These are phyloP conservation scores for Penicillium lagena DNA, from an alignment of 495 filamentous ascomycete species.

Conservation along the genomic window DNA sequence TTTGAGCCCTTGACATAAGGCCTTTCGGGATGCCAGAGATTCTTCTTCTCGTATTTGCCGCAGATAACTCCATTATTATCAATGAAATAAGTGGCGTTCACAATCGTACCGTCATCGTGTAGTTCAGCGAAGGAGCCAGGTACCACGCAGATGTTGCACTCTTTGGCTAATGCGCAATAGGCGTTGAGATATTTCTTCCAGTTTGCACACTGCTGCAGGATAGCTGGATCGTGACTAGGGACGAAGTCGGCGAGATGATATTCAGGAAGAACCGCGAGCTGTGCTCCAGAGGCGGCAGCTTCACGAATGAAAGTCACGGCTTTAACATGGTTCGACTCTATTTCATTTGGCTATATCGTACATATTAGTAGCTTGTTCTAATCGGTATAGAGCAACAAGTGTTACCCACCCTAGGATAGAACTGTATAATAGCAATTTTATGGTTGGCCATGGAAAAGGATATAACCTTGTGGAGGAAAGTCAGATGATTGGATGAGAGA, in stretches of 20 bases:
- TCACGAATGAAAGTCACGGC: constrained; percentile 14
- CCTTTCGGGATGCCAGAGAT: constrained; percentile 61
- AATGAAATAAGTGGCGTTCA: constrained; percentile 71
- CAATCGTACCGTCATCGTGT: constrained; percentile 18
- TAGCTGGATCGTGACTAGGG: constrained; percentile 3
- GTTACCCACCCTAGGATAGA: constrained; percentile 2
- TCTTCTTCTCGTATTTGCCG: constrained; percentile 69
- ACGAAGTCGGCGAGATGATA: constrained; percentile 6
- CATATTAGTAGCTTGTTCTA: too few species aligned
- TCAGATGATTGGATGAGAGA: not conserved
- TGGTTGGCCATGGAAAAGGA: not conserved
- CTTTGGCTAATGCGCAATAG: constrained; percentile 6
- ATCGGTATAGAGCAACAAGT: not conserved
- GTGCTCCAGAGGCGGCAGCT: constrained; percentile 1
- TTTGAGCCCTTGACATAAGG: constrained; percentile 39
- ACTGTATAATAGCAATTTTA: constrained; percentile 5
- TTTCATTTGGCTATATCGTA: not conserved
- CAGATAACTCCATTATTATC: constrained; percentile 48
- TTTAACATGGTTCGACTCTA: constrained; percentile 3
- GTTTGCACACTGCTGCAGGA: constrained; percentile 3
- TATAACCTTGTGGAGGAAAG: not conserved
- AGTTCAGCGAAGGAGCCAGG: constrained; percentile 5
- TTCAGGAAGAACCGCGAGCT: constrained; percentile 7
- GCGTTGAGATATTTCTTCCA: constrained; percentile 7
- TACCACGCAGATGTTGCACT: constrained; percentile 8